Percentiles rank a stretch among this genome's conserved stretches.
These are phyloP conservation scores for Diplocarpon rosae DNA, from an alignment of 2,329 filamentous ascomycete genomes.

Conservation along the genomic window DNA sequence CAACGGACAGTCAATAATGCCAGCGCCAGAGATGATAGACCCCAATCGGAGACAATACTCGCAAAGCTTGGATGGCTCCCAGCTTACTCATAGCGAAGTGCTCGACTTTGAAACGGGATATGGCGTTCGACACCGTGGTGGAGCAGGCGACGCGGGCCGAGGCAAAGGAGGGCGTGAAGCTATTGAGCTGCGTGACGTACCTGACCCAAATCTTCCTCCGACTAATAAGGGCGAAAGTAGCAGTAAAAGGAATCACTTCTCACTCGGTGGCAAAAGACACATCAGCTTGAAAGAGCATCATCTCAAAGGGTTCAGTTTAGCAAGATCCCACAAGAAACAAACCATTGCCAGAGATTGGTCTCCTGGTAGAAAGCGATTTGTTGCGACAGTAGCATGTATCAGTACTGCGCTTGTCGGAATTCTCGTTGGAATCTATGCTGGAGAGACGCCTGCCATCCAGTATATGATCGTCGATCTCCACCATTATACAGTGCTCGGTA, in stretches of 20 bases:
- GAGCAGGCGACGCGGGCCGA: slow-evolving; percentile 6
- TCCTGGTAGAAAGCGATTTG: slow-evolving; percentile 52
- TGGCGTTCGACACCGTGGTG: slow-evolving; percentile 12
- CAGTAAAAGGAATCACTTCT: slow-evolving; percentile 22
- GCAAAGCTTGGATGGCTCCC: slow-evolving; percentile 19
- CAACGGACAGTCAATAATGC: neutral
- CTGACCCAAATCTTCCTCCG: slow-evolving; percentile 13
- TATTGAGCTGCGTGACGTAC: slow-evolving; percentile 17
- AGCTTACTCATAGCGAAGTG: slow-evolving; percentile 13
- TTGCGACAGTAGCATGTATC: slow-evolving; percentile 57
- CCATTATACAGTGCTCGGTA: slow-evolving; percentile 60
- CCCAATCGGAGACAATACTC: slow-evolving; percentile 3
- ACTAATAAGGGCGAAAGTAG: slow-evolving; percentile 8
- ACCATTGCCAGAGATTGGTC: slow-evolving; percentile 66
- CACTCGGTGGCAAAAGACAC: slow-evolving; percentile 40
- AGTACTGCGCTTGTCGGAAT: slow-evolving; percentile 63
- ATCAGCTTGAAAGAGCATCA: slow-evolving; percentile 38
- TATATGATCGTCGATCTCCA: slow-evolving; percentile 62
- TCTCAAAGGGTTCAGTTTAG: slow-evolving; percentile 39
- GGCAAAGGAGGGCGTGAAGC: slow-evolving; percentile 5
- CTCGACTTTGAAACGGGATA: slow-evolving; percentile 22
- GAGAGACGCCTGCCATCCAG: slow-evolving; percentile 68
- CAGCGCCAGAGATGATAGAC: neutral
- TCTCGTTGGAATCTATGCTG: slow-evolving; percentile 65
- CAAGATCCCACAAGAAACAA: slow-evolving; percentile 45